phyloP scores from a whole-genome alignment of 1,139 yeast genomes.

The Scheffersomyces illinoinensis region DNA sequence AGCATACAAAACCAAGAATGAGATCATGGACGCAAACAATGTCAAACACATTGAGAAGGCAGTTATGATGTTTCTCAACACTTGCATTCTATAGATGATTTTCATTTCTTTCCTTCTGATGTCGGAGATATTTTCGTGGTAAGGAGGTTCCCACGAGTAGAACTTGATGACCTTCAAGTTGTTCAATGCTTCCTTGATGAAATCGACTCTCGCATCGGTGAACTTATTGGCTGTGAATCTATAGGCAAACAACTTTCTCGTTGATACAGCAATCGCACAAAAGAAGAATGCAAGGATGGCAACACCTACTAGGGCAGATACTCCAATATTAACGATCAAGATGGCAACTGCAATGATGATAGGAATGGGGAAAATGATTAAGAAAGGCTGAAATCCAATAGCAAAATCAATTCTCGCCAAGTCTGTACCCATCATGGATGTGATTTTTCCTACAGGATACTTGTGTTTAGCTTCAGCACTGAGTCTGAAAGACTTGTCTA shows the following conservation, averaged over 20 bases:
- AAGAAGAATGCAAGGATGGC: conserved; percentile 36
- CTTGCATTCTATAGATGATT: conserved; percentile 50
- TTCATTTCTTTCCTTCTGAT: conserved; percentile 52
- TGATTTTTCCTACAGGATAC: conserved; percentile 33
- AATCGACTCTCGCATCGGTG: conserved; percentile 61
- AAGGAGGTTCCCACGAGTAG: conserved; percentile 69
- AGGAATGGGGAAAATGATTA: conserved; percentile 64
- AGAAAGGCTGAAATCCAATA: conserved; percentile 65
- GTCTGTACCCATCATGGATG: conserved; percentile 72
- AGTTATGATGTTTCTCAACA: conserved; percentile 57
- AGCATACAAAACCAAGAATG: conserved; percentile 71
- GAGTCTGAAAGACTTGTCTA: conserved; percentile 32
- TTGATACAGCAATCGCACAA: conserved; percentile 39
- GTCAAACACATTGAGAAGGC: conserved; percentile 65
- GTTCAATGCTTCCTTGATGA: conserved; percentile 63
- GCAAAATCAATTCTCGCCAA: conserved; percentile 80
- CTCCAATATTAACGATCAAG: conserved; percentile 70
- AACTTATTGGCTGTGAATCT: conserved; percentile 46
- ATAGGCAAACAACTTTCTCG: conserved; percentile 39
- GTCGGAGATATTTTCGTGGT: conserved; percentile 44
- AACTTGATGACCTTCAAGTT: conserved; percentile 70
- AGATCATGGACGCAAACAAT: conserved; percentile 64
- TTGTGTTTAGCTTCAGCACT: conserved; percentile 28
- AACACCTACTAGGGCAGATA: conserved; percentile 66
- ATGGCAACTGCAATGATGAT: conserved; percentile 61